These are phyloP conservation scores for Thermomyces lanuginosus DNA, from an alignment of 2,329 filamentous ascomycete species.

Conservation along the genomic window DNA sequence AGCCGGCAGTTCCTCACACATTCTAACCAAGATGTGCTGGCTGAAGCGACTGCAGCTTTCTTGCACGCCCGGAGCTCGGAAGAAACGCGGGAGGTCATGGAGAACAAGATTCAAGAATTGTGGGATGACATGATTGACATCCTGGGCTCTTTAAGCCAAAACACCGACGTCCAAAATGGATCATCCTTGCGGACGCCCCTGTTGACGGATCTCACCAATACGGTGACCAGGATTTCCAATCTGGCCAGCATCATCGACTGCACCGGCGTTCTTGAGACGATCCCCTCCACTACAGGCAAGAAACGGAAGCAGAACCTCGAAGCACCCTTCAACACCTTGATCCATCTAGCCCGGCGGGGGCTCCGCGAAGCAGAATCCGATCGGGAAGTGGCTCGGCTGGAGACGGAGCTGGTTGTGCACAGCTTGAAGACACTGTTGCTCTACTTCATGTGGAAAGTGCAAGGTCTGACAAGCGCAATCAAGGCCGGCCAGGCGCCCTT, in stretches of 20 bases:
- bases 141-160: conserved; percentile 54
- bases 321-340: conserved; percentile 47
- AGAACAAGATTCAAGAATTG: conserved; percentile 60
- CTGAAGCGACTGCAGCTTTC: conserved; percentile 67
- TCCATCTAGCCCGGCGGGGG: conserved; percentile 58
- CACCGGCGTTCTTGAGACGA: conserved; percentile 53
- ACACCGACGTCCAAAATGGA: conserved; percentile 53
- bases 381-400: conserved; percentile 55
- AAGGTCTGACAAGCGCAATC: conserved; percentile 40
- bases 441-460: conserved; percentile 91
- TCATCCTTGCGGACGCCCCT: conserved; percentile 50
- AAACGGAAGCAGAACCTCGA: conserved; percentile 22
- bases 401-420: conserved; percentile 61
- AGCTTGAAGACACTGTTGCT: conserved; percentile 64
- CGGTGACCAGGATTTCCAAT: conserved; percentile 63
- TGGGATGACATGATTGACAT: conserved; percentile 73
- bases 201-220: conserved; percentile 55
- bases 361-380: conserved; percentile 46
- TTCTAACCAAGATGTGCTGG: conserved; percentile 67
- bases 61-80: conserved; percentile 74
- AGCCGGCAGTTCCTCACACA: conserved; percentile 91
- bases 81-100: conserved; percentile 72
- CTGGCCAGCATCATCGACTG: conserved; percentile 67
- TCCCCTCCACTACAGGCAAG: conserved; percentile 17
- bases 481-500: conserved; percentile 40